Percentiles rank a stretch among this genome's conserved stretches.
Conservation (phyloP, 345 rosid genomes). For the Gossypium sturtianum region DNA sequence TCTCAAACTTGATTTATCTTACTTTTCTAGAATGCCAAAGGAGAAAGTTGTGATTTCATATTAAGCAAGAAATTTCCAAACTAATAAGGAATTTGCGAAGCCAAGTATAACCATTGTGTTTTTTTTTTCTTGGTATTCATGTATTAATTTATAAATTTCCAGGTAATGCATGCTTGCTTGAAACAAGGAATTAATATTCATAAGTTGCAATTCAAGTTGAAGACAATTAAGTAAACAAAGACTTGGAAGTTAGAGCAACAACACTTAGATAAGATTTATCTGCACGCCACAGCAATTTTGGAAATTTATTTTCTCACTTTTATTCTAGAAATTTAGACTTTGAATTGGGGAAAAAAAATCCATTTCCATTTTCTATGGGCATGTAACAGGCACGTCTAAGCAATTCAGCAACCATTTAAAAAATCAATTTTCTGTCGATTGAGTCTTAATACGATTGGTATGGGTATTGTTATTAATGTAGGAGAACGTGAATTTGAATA, state of each 20-base stretch:
- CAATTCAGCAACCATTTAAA: neutral
- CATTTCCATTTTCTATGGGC: neutral
- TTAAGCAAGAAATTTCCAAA: neutral
- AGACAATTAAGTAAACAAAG: neutral
- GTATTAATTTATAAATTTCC: too few species aligned
- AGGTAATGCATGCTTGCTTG: neutral
- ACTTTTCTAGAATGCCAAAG: neutral
- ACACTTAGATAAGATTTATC: neutral
- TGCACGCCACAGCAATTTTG: neutral
- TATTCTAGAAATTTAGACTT: conserved; percentile 4
- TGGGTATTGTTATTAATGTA: too few species aligned
- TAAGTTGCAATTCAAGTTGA: neutral
- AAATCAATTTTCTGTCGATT: fast-evolving
- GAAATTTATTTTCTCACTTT: neutral
- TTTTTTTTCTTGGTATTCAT: neutral
- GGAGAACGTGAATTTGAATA: too few species aligned
- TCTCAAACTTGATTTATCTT: too few species aligned
- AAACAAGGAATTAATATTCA: neutral
- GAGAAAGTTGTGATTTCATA: neutral
- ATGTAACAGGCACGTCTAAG: neutral
- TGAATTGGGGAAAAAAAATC: neutral
- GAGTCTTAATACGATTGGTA: too few species aligned
- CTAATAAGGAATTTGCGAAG: neutral
- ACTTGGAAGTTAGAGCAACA: neutral
- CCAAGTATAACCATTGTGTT: too few species aligned